Percentiles rank a stretch among this genome's conserved stretches.
These are phyloP conservation scores for Aspergillus sclerotioniger DNA, from an alignment of 495 filamentous ascomycete species.

Conservation along the genomic window DNA sequence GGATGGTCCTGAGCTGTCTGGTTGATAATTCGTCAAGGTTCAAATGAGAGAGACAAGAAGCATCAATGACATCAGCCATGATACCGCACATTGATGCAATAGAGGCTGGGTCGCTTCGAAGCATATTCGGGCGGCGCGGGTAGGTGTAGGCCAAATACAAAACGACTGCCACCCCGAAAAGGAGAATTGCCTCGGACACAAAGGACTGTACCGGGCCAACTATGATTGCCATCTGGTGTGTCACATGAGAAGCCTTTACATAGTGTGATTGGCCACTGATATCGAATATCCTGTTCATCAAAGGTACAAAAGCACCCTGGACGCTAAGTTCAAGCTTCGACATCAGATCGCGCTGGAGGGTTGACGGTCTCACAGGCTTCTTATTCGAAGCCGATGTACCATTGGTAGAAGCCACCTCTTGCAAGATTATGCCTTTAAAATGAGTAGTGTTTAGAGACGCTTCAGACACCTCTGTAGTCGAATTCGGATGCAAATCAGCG, in stretches of 20 bases:
- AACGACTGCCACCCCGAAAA: not conserved
- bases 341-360: not conserved
- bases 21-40: constrained; percentile 5
- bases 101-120: constrained; percentile 9
- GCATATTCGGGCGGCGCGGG: constrained; percentile 7
- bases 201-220: not conserved
- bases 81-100: constrained; percentile 9
- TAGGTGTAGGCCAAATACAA: constrained; percentile 2
- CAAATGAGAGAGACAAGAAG: not conserved
- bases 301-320: not conserved
- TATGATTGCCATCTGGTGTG: not conserved
- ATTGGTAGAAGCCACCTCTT: not conserved
- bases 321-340: not conserved
- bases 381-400: not conserved
- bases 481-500: not conserved
- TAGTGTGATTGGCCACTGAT: not conserved
- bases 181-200: constrained; percentile 1
- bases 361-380: not conserved
- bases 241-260: constrained; percentile 5
- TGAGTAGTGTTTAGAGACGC: not conserved
- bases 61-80: constrained; percentile 3
- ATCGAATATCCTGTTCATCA: constrained; percentile 7
- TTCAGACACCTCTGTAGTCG: not conserved
- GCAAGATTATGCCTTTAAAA: constrained; percentile 1
- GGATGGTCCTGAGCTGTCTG: constrained; percentile 1